phyloP scores from a whole-genome alignment of 1,284 basidiomycete species.

The Ustilago nuda region DNA sequence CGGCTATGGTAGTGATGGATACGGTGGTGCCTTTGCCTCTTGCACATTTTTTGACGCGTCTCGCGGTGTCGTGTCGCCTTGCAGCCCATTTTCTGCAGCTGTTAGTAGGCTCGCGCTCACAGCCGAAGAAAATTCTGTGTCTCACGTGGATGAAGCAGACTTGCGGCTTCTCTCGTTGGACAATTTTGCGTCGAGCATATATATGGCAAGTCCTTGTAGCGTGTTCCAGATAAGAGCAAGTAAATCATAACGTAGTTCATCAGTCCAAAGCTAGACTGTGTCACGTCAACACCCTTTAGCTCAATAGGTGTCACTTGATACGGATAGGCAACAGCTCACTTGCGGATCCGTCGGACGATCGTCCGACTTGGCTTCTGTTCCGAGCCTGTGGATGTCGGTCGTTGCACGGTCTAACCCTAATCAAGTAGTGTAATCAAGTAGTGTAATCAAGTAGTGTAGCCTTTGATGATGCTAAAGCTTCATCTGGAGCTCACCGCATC shows the following conservation, averaged over 20 bases:
- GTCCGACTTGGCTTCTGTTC: not conserved
- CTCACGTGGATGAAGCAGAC: no score
- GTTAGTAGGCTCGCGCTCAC: not conserved
- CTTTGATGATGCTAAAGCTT: not conserved
- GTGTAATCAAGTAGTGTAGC: not conserved
- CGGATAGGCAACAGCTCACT: not conserved
- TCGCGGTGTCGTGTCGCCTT: constrained; percentile 20
- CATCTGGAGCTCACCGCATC: not conserved
- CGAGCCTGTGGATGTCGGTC: not conserved
- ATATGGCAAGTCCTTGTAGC: no score
- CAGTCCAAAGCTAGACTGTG: no score
- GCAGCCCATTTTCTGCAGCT: not conserved
- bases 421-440: not conserved
- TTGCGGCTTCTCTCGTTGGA: no score
- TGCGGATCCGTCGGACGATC: not conserved
- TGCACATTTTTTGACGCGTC: constrained; percentile 24
- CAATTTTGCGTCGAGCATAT: no score
- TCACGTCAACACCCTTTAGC: not conserved
- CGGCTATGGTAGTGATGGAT: not conserved
- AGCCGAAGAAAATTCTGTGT: not conserved
- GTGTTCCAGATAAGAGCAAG: not conserved
- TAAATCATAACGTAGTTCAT: not conserved
- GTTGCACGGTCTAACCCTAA: not conserved
- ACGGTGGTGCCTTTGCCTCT: constrained; percentile 11
- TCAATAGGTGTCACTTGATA: not conserved